Base-by-base conservation (phyloP, 352 stramenopile genomes). In the Phytophthora cactorum region DNA sequence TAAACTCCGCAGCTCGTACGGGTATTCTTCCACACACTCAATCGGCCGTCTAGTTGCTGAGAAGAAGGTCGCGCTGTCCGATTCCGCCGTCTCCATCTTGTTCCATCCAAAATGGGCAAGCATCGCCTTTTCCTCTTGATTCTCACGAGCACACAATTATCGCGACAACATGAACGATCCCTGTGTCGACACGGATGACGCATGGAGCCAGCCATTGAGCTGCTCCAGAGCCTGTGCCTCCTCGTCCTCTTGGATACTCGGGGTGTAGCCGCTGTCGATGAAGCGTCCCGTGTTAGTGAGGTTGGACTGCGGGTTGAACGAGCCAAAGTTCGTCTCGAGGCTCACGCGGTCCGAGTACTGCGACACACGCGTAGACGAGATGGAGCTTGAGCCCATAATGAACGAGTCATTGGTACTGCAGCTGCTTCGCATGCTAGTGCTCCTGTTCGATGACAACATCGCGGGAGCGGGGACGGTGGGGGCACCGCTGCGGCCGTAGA, bases 291-390 rank as follows among this genome's bases (percentile, higher is more conserved):
- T 63, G 28, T 63, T 74, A n/a, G 22, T 54, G 27, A 75, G n/a
- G 11, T 51, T 62, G 31, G 62, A 63, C 52, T 76, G 72, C 29
- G 77, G 80, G 70, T 92, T 91, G 59, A 84, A 72, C 57, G 82
- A 91, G 12, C 82, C 81, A 38, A 84, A 87, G 67, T 93, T 91
- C 51, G 84, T 88, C 65, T 93, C 84, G 31, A 93, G 67, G 56
- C 84, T 93, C 72, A 90, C 76, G 61, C 84, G 81, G 56, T 91
- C 82, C 34, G 84, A 89, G 50, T 63, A 61, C 10, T 74, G 61
- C 12, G 82, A 91, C 22, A 62, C 47, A 9, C 80, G 74, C 32
- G 79, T 55, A 25, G 81, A 80, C 64, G 77, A 88, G 38, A 75
- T 72, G n/a, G 63, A 74, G 54, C 61, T 80, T 10, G 81, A 75